Evolutionary conservation across 2,329 filamentous ascomycete genomes (phyloP), one percentile per base, ranked within the genome.

Genomic region (Diaporthe ampelina): DNA sequence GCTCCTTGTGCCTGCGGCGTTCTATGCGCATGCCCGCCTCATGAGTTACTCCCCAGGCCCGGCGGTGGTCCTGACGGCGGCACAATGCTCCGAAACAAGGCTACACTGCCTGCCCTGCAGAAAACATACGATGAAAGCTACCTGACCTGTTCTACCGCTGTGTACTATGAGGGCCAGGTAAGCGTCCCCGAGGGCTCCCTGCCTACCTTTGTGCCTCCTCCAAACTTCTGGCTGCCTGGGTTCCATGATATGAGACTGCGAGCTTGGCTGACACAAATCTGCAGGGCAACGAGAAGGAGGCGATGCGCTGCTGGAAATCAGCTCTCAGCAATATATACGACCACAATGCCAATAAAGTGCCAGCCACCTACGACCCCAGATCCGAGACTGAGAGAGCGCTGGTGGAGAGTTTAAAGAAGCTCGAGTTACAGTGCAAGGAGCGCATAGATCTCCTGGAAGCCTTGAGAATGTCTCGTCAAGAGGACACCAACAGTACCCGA

Each of bases 41-140:
- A 73, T 73, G 70, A 69, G 63, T 32, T 52, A 63, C 29, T 24
- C 29, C 32, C 71, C 48, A 45, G 40, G 43, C n/a, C 37, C 52
- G 72, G 72, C 48, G 57, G 72, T 69, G 72, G 61, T 74, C 61
- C 74, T 56, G 45, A 58, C 29, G 50, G 74, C 69, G 77, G 77
- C 83, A 85, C 80, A 78, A 90, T 91, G 89, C 87, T 88, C 82
- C 86, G 85, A 79, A 88, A 84, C 81, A 88, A 84, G 80, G 84
- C 79, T 29, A 76, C 83, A 76, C 88, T 92, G 81, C 91, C 93
- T 84, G 91, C 92, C 76, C 91, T 98, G 83, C 96, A 98, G 86
- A 98, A 98, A 89, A 97, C 95, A 73, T 98, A 98, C 85, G 96
- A 98, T 86, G 95, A 98, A 84, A 95, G 94, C 84, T 98, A 98